Conservation (phyloP, 305 asterid species). For the Rubia peregrina region DNA sequence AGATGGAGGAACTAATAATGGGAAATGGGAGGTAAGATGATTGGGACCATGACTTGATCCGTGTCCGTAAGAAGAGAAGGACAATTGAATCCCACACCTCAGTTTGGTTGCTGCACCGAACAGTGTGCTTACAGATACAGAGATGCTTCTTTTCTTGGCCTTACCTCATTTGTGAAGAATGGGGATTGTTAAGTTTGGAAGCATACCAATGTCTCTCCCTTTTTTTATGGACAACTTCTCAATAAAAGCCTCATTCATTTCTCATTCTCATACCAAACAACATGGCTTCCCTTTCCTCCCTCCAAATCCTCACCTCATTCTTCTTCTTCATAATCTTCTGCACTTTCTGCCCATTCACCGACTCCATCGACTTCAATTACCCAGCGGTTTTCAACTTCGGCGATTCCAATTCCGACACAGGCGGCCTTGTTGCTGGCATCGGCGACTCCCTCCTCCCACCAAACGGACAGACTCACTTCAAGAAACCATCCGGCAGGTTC, state of each 20-base stretch:
- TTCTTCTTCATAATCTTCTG: slow-evolving; percentile 15
- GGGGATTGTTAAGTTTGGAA: background rate
- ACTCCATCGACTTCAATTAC: slow-evolving; percentile 61
- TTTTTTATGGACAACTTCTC: background rate
- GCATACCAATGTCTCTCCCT: background rate
- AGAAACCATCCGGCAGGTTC: slow-evolving; percentile 81
- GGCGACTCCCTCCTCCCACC: slow-evolving; percentile 62
- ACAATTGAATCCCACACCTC: background rate
- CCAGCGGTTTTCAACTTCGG: slow-evolving; percentile 98
- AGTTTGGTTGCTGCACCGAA: background rate
- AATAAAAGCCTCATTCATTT: background rate
- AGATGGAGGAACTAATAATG: too few species aligned
- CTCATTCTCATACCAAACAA: background rate
- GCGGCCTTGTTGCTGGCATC: slow-evolving; percentile 62
- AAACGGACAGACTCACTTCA: slow-evolving; percentile 69
- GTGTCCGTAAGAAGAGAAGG: background rate
- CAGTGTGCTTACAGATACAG: background rate
- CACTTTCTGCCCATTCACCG: slow-evolving; percentile 21
- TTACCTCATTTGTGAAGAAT: background rate
- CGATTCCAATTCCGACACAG: slow-evolving; percentile 94
- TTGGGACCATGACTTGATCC: background rate
- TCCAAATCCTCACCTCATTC: slow-evolving; percentile 18
- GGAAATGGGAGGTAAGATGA: background rate
- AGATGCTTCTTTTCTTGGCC: background rate
- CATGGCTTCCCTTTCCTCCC: slow-evolving; percentile 27